Evolutionary conservation across 352 stramenopile species (phyloP).

Genomic region (Globisporangium nunn): DNA sequence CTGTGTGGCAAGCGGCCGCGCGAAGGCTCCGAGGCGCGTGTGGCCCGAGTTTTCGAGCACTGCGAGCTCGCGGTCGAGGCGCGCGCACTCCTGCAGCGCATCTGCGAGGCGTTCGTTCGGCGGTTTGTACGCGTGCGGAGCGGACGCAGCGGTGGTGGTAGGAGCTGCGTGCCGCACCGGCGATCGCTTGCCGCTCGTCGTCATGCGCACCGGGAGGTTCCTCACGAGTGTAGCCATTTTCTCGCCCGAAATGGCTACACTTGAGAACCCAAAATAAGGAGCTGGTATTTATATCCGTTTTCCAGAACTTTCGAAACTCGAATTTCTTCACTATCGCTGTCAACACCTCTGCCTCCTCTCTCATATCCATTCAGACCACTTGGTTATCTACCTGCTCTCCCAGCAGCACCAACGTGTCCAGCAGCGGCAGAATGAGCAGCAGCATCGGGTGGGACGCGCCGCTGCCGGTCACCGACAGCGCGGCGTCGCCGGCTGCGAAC

Average conservation of each 20-base stretch:
- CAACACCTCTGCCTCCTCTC: no score
- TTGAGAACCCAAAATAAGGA: no score
- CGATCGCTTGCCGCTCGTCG: background rate
- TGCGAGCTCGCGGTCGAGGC: constrained; percentile 43
- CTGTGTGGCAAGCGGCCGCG: constrained; percentile 34
- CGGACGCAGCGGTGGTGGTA: no score
- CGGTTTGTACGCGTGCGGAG: constrained; percentile 12
- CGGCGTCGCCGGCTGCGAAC: background rate
- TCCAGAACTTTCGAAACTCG: no score
- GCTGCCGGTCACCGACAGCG: constrained; percentile 10
- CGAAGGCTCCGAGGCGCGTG: constrained; percentile 47
- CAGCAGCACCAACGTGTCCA: no score
- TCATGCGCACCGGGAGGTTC: background rate
- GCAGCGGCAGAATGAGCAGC: background rate
- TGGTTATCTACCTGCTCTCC: no score
- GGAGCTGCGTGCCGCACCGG: no score
- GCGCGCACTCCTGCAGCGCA: constrained; percentile 15
- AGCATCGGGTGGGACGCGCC: constrained; percentile 50
- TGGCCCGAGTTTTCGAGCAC: constrained; percentile 62
- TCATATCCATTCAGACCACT: no score
- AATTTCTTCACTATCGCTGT: no score
- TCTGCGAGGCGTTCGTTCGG: constrained; percentile 20
- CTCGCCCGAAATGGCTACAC: no score
- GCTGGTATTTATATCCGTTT: no score
- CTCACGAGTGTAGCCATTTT: no score